Percentiles rank a stretch among this genome's conserved stretches.
Conservation (phyloP, 192 early-diverging fungal genomes). For the Backusella circina region DNA sequence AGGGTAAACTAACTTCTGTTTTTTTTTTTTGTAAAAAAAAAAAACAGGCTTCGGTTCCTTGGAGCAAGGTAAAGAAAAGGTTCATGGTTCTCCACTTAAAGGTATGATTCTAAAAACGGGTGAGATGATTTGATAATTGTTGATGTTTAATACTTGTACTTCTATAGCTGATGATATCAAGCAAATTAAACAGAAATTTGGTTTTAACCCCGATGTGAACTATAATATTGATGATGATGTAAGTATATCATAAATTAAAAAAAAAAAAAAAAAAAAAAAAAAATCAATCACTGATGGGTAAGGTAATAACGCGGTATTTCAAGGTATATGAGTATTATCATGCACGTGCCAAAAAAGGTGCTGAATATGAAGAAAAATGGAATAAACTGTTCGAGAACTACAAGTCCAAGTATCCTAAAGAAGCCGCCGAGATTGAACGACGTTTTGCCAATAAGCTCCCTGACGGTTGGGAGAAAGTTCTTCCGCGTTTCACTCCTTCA, state of each 20-base stretch:
- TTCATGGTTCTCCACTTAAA: conserved; percentile 86
- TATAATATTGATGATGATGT: conserved; percentile 75
- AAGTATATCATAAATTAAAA: too few relatives aligned
- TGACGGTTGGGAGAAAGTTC: conserved; percentile 58
- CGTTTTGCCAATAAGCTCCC: conserved; percentile 72
- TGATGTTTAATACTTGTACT: not conserved
- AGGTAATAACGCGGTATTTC: not conserved
- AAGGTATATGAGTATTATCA: conserved; percentile 55
- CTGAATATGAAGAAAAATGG: conserved; percentile 73
- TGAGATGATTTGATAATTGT: not conserved
- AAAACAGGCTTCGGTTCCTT: conserved; percentile 70
- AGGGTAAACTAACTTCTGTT: not conserved
- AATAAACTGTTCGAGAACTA: conserved; percentile 70
- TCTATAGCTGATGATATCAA: conserved; percentile 66
- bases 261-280: not conserved
- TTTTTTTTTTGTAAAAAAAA: not conserved
- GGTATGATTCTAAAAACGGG: conserved; percentile 4
- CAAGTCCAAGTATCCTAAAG: conserved; percentile 59
- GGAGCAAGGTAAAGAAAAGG: conserved; percentile 84
- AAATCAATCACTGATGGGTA: not conserved
- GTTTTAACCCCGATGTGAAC: conserved; percentile 71
- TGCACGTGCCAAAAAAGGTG: conserved; percentile 55
- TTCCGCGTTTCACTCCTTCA: conserved; percentile 76
- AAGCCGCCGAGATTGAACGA: conserved; percentile 67
- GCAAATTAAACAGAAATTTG: conserved; percentile 77